Evolutionary conservation across 176 grass and related monocot genomes (phyloP), one percentile per base, ranked within the genome.

Genomic region (Tuctoria greenei): DNA sequence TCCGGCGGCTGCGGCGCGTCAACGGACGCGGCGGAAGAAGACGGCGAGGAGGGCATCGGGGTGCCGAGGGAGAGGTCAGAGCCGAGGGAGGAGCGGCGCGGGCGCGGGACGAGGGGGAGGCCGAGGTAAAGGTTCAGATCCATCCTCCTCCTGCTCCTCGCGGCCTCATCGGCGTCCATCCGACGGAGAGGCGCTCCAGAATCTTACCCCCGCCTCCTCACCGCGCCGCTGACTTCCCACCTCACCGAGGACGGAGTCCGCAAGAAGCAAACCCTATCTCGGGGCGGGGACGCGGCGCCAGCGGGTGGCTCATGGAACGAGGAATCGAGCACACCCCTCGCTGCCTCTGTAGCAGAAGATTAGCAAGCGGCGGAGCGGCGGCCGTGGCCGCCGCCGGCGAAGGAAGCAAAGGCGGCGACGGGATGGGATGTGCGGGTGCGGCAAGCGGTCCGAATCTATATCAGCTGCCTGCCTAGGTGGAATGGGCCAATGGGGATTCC

Each of bases 91-190:
- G 81, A 82, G 79, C 92, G 82, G 28, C 87, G 91, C 37, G 82
- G 83, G 64, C 91, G 95, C 15, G 87, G 92, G 25, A 83, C 82
- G 67, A 61, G 92, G 52, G 91, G 92, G 52, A 90, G 90, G 23
- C 95, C 95, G 35, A 99, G 87, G 76, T 99, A 95, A 27, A 99
- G 95, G 75, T 99, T 99, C 86, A 99, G 87, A 99, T 99, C 95
- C 95, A 99, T 95, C 79, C 81, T 88, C 73, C 86, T 86, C 39
- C 73, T 81, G 63, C 80, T 92, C 25, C 68, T 62, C 61, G 64
- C 67, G 28, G 82, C 85, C 69, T 87, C 89, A 87, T 91, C 89
- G 56, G 85, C 68, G 39, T 83, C 89, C 89, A 91, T 91, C 16
- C 85, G 81, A 74, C 58, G 71, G 64, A 55, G 31, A 75, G 16